Conservation (phyloP, 495 filamentous ascomycete genomes). For the Immersiella caudata region DNA sequence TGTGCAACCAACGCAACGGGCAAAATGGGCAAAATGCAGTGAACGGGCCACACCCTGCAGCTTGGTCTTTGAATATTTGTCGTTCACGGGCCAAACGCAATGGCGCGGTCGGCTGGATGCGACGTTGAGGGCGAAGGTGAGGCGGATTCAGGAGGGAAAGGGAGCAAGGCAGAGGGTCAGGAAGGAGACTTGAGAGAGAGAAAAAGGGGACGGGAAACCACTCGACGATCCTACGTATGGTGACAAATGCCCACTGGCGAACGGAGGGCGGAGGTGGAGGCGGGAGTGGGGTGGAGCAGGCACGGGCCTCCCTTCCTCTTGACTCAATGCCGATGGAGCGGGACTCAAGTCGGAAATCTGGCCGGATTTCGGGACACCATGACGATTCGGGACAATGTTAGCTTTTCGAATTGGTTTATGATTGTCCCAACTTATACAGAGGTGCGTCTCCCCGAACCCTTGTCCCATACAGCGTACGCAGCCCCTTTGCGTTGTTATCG, state of each 20-base stretch:
- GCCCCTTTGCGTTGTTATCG: background rate
- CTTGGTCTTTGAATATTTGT: background rate
- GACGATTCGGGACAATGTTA: background rate
- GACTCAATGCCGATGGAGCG: background rate
- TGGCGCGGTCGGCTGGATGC: no score
- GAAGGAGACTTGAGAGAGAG: no score
- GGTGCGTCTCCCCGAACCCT: background rate
- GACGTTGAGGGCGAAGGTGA: no score
- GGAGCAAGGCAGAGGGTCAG: no score
- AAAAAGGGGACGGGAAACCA: no score
- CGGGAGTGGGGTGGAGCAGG: background rate
- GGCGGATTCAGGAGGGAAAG: no score
- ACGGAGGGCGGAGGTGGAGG: background rate
- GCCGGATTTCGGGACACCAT: background rate
- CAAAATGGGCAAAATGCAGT: background rate
- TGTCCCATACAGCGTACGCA: background rate
- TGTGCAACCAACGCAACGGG: slow-evolving; percentile 11
- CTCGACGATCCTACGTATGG: no score
- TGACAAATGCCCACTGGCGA: background rate
- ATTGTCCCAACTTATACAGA: background rate
- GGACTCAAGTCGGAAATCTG: background rate
- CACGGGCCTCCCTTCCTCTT: background rate
- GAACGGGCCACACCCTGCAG: background rate
- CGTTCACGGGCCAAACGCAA: no score
- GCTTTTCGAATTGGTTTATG: background rate